These are phyloP conservation scores for Casuarina glauca DNA, from an alignment of 306 rosid species.

Conservation along the genomic window DNA sequence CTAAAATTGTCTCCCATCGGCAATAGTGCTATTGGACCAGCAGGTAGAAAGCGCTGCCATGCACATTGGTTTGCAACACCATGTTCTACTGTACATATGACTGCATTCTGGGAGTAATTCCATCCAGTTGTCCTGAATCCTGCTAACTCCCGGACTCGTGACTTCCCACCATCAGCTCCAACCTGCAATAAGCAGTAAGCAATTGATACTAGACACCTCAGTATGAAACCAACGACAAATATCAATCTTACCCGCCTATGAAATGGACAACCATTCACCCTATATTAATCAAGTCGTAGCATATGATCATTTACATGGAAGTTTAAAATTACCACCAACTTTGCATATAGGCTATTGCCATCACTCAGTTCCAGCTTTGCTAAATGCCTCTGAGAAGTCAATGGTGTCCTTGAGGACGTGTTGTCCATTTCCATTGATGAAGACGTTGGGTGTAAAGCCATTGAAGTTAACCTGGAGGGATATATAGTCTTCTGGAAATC, in stretches of 20 bases:
- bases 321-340: conserved; percentile 74
- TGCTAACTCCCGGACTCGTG: conserved; percentile 77
- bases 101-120: conserved; percentile 90
- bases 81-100: conserved; percentile 90
- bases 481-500: conserved; percentile 69
- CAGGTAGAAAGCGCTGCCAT: conserved; percentile 92
- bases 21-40: conserved; percentile 89
- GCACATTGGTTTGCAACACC: conserved; percentile 61
- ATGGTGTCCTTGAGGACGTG: conserved; percentile 32
- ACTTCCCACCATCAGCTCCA: conserved; percentile 95
- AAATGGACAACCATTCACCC: conserved; percentile 17
- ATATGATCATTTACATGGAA: conserved; percentile 20
- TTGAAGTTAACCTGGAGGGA: conserved; percentile 57
- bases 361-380: conserved; percentile 81
- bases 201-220: conserved; percentile 17
- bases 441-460: conserved; percentile 52
- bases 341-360: conserved; percentile 74
- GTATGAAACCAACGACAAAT: conserved; percentile 15
- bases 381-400: conserved; percentile 43
- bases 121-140: conserved; percentile 89
- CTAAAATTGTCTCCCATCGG: conserved; percentile 84
- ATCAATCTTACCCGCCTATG: conserved; percentile 16
- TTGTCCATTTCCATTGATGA: conserved; percentile 40
- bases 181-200: conserved; percentile 52
- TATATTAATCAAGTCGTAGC: conserved; percentile 7